These are phyloP conservation scores for Colletotrichum sp. DNA, from an alignment of 2,329 filamentous ascomycete species.

Conservation along the genomic window DNA sequence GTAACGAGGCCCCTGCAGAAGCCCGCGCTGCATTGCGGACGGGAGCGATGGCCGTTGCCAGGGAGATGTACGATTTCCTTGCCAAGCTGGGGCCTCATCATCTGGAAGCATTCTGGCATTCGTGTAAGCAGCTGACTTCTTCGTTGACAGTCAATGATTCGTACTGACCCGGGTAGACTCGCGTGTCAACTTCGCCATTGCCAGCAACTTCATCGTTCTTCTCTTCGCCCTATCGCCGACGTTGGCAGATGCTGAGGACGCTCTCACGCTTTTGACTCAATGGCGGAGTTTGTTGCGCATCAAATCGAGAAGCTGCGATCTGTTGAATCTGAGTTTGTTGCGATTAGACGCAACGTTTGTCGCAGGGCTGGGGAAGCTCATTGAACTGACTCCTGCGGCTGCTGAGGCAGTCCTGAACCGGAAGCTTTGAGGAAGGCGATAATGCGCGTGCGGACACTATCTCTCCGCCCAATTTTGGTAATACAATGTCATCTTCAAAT, in stretches of 20 bases:
- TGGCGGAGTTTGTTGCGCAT: conserved; percentile 12
- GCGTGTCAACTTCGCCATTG: conserved; percentile 11
- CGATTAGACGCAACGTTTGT: conserved; percentile 11
- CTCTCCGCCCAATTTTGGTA: fast-evolving
- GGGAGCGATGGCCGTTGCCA: background rate
- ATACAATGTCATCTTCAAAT: background rate
- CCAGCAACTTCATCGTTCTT: conserved; percentile 2
- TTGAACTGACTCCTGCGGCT: background rate
- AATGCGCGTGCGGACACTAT: background rate
- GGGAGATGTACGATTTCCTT: conserved; percentile 8
- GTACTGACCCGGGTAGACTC: background rate
- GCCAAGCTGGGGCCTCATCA: background rate
- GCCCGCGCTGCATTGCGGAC: background rate
- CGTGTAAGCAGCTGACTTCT: background rate
- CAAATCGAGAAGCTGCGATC: conserved; percentile 12
- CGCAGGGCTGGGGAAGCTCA: background rate
- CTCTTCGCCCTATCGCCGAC: background rate
- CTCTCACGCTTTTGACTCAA: background rate
- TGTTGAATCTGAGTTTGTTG: background rate
- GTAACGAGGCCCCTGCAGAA: background rate
- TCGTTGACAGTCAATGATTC: fast-evolving
- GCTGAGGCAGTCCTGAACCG: background rate
- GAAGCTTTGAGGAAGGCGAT: background rate
- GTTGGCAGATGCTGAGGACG: background rate
- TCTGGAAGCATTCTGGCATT: conserved; percentile 12